Percentiles rank a stretch among this genome's conserved stretches.
These are phyloP conservation scores for Scenedesmus sp. DNA, from an alignment of 163 green algal species.

Conservation along the genomic window DNA sequence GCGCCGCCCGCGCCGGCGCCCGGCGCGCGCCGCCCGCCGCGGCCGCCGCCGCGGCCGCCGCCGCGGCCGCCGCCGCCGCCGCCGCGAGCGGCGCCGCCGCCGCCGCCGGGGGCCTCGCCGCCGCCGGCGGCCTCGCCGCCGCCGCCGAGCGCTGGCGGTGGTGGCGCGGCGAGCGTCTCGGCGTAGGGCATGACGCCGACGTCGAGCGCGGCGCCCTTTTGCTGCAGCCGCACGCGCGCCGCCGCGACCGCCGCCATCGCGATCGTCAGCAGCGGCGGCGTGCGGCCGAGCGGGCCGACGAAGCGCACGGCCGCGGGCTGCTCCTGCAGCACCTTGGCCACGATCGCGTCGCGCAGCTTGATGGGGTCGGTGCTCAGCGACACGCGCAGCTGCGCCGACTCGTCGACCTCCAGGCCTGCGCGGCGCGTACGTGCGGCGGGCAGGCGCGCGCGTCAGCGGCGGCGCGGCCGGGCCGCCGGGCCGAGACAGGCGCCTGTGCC, in stretches of 20 bases:
- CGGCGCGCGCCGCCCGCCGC: neutral
- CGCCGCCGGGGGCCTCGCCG: neutral
- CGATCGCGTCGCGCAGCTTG: conserved; percentile 39
- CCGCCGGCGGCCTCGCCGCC: neutral
- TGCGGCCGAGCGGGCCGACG: conserved; percentile 4
- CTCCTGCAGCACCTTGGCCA: conserved; percentile 34
- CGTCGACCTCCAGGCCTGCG: conserved; percentile 18
- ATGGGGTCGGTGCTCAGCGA: conserved; percentile 32
- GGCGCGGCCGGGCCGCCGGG: no score
- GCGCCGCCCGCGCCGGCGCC: neutral
- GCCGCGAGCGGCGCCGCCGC: neutral
- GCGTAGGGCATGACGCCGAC: conserved; percentile 31
- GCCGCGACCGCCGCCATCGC: conserved; percentile 35
- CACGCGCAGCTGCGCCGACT: conserved; percentile 31
- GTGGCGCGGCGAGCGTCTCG: no score
- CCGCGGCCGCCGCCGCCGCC: neutral
- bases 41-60: neutral
- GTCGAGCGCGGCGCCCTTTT: conserved; percentile 26
- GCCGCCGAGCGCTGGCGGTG: neutral
- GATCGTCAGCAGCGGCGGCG: conserved; percentile 17
- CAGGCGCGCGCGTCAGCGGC: no score
- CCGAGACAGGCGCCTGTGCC: no score
- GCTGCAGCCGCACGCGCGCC: conserved; percentile 34
- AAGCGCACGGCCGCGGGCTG: conserved; percentile 28
- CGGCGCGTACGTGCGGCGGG: no score